Evolutionary conservation across 108 stramenopile species (phyloP), one percentile per base, ranked within the genome.

Genomic region (Cylindrotheca fusiformis): DNA sequence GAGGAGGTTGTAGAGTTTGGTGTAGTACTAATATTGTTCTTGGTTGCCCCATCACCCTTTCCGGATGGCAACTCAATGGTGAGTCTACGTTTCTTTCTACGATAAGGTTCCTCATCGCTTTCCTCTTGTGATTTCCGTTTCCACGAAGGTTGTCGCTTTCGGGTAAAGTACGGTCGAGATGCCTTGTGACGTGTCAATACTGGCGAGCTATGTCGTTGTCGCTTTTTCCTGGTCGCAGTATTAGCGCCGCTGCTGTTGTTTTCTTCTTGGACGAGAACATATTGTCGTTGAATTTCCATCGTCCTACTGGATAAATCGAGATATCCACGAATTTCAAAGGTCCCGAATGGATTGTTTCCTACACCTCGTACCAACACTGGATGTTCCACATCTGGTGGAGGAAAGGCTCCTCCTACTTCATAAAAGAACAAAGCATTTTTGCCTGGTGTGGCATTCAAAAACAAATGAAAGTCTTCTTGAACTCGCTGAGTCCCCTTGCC

Each of bases 311-410:
- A 52, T 22, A 63, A 51, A 64, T 90, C 69, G 6, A 77, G 82
- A 52, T 79, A 77, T 6, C 92, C 92, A 0, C 90, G 58, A 32
- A 93, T 71, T 70, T 93, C 92, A 76, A 89, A 93, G 2, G 80
- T 85, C 1, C 92, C 92, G 52, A 87, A 93, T 45, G 79, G 85
- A 63, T 93, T 93, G 2, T 77, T 67, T 1, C 92, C 92, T 23
- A 57, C 29, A 56, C 68, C 12, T 52, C 52, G 50, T 14, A 46
- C 54, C 12, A 48, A 29, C n/a, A 32, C 28, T 25, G 59, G 59
- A 46, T 53, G 31, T 32, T 25, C 52, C 49, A 60, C 60, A n/a
- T 58, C 60, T 2, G 52, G 48, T 14, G 65, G 48, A 21, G 72
- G 55, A 19, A 55, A 32, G 1, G 54, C 55, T 0, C 19, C 29